Percentiles rank a stretch among this genome's conserved stretches.
Conservation (phyloP, 2,329 filamentous ascomycete genomes). For the Talaromyces sp. region DNA sequence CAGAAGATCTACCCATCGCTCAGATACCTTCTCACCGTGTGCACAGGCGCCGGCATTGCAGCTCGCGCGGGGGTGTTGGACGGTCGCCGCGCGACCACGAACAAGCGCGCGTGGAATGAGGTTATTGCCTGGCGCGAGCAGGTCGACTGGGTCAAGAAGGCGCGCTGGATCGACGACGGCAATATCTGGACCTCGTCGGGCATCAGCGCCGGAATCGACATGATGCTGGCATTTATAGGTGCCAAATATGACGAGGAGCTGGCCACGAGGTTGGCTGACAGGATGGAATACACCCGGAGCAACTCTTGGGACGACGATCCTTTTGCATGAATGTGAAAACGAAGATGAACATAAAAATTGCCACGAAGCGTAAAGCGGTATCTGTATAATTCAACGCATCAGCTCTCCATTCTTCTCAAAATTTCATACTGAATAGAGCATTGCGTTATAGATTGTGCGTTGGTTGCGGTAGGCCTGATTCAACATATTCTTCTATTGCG, state of each 20-base stretch:
- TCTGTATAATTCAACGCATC: background rate
- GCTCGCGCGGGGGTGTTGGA: slow-evolving; percentile 57
- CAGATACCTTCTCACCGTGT: slow-evolving; percentile 57
- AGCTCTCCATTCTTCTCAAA: background rate
- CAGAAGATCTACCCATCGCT: slow-evolving; percentile 41
- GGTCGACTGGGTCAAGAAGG: slow-evolving; percentile 56
- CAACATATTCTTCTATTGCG: background rate
- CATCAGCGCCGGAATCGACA: slow-evolving; percentile 58
- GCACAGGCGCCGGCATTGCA: slow-evolving; percentile 57
- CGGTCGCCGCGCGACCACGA: slow-evolving; percentile 58
- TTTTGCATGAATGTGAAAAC: slow-evolving; percentile 38
- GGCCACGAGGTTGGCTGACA: slow-evolving; percentile 44
- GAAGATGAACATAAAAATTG: background rate
- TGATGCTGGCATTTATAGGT: slow-evolving; percentile 52
- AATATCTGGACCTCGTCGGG: slow-evolving; percentile 63
- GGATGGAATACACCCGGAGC: slow-evolving; percentile 55
- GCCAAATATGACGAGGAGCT: slow-evolving; percentile 49
- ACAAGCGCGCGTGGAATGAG: slow-evolving; percentile 53
- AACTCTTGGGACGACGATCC: slow-evolving; percentile 47
- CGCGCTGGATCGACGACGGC: slow-evolving; percentile 60
- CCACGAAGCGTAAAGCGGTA: background rate
- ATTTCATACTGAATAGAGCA: background rate
- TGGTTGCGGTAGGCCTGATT: background rate
- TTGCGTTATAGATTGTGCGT: background rate
- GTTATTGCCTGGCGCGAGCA: slow-evolving; percentile 44